phyloP scores from a whole-genome alignment of 257 asterid species.

The Paraleonurus japonicus region DNA sequence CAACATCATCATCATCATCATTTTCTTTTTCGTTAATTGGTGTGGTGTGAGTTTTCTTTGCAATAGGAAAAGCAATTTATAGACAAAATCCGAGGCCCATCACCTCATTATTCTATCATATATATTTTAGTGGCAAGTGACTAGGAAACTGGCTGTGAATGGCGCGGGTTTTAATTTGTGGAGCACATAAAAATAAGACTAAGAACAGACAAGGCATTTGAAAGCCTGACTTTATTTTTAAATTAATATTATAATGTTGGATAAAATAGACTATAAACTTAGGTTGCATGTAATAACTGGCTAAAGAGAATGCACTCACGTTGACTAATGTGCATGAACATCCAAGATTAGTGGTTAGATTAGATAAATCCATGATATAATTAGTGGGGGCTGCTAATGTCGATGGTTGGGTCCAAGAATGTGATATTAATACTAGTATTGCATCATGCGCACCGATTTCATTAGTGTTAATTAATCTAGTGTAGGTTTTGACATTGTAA shows the following conservation, averaged over 20 bases:
- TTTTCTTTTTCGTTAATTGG: slow-evolving; percentile 22
- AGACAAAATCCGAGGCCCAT: slow-evolving; percentile 22
- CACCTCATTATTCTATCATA: background rate
- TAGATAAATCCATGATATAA: slow-evolving; percentile 20
- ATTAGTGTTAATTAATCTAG: background rate
- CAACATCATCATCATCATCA: too few relatives aligned
- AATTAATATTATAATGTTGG: background rate
- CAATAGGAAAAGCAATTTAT: slow-evolving; percentile 27
- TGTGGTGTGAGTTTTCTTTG: background rate
- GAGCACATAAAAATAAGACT: slow-evolving; percentile 6
- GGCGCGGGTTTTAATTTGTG: slow-evolving; percentile 35
- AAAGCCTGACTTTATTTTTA: slow-evolving; percentile 1
- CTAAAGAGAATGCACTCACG: slow-evolving; percentile 24
- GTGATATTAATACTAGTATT: background rate
- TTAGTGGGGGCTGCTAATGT: slow-evolving; percentile 30
- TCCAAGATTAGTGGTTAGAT: slow-evolving; percentile 52
- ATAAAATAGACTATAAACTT: background rate
- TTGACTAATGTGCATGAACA: slow-evolving; percentile 58
- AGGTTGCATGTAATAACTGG: slow-evolving; percentile 24
- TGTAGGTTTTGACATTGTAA: background rate
- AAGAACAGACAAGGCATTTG: slow-evolving; percentile 39
- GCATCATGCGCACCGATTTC: slow-evolving; percentile 8
- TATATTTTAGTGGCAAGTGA: slow-evolving; percentile 41
- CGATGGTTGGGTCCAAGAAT: background rate
- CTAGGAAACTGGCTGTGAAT: slow-evolving; percentile 40